Evolutionary conservation across 495 filamentous ascomycete genomes (phyloP).

Genomic region (Penicillium coprophilum): DNA sequence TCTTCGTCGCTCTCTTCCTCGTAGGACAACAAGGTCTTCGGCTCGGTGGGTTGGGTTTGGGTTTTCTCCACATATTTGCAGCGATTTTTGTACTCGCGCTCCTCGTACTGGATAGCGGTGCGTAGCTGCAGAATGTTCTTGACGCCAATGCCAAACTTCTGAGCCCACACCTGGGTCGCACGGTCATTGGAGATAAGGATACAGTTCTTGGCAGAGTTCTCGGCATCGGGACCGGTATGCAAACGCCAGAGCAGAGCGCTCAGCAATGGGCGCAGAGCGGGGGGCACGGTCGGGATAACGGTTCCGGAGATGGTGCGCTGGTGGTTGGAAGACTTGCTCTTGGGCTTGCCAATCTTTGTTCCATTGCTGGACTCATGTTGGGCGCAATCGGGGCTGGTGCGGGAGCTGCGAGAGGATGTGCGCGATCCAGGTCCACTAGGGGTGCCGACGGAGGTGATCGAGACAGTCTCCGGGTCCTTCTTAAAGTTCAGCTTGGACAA

Average conservation of each 20-base stretch:
- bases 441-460: conserved; percentile 51
- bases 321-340: conserved; percentile 29
- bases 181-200: conserved; percentile 62
- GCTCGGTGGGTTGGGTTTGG: conserved; percentile 35
- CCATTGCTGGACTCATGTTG: conserved; percentile 33
- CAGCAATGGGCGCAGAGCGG: conserved; percentile 55
- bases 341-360: conserved; percentile 25
- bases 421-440: conserved; percentile 44
- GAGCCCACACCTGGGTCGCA: conserved; percentile 54
- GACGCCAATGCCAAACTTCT: conserved; percentile 58
- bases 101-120: conserved; percentile 58
- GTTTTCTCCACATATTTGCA: conserved; percentile 50
- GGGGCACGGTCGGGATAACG: conserved; percentile 41
- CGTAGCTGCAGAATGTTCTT: conserved; percentile 62
- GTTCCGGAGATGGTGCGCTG: conserved; percentile 40
- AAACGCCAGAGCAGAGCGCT: conserved; percentile 63
- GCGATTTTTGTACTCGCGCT: conserved; percentile 58
- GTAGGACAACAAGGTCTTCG: conserved; percentile 44
- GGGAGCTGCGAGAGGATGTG: conserved; percentile 52
- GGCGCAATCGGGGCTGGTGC: conserved; percentile 50
- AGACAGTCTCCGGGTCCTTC: conserved; percentile 47
- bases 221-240: conserved; percentile 47
- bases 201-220: conserved; percentile 41
- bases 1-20: conserved; percentile 59
- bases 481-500: conserved; percentile 54